phyloP scores from a whole-genome alignment of 768 basidiomycete species.

The Boletus reticulatus region DNA sequence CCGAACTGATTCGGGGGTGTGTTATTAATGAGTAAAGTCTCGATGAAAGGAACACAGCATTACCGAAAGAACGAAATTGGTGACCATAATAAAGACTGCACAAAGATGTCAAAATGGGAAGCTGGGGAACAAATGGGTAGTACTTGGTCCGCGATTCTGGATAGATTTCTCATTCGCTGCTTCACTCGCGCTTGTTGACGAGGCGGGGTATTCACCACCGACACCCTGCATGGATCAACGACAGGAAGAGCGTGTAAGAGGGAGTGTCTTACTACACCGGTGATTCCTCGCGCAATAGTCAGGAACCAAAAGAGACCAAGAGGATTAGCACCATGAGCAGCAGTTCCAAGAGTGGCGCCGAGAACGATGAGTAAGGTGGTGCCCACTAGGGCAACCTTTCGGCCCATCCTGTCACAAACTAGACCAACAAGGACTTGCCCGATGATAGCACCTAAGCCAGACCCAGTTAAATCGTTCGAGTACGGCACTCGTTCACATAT shows the following conservation, averaged over 20 bases:
- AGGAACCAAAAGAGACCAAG: conserved; percentile 72
- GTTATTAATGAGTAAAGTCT: not conserved
- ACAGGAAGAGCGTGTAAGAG: not conserved
- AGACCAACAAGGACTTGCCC: conserved; percentile 64
- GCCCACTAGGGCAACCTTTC: conserved; percentile 69
- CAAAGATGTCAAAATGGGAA: not conserved
- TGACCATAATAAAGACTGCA: conserved; percentile 71
- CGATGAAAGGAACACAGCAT: conserved; percentile 12
- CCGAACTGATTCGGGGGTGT: conserved; percentile 45
- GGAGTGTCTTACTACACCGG: conserved; percentile 50
- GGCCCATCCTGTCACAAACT: conserved; percentile 70
- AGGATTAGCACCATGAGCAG: conserved; percentile 56
- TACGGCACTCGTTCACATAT: not conserved
- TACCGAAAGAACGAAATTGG: conserved; percentile 67
- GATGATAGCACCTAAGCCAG: conserved; percentile 50
- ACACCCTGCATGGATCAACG: conserved; percentile 47
- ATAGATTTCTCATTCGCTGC: conserved; percentile 70
- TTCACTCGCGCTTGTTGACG: conserved; percentile 66
- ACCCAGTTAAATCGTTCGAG: conserved; percentile 1
- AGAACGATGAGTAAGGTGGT: conserved; percentile 70
- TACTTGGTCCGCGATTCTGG: conserved; percentile 58
- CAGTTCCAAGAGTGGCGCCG: conserved; percentile 66
- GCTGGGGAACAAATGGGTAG: conserved; percentile 1
- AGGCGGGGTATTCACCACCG: conserved; percentile 77
- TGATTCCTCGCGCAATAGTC: conserved; percentile 68